Base-by-base conservation (phyloP, 1,284 basidiomycete genomes). In the Papiliotrema nemorosa region DNA sequence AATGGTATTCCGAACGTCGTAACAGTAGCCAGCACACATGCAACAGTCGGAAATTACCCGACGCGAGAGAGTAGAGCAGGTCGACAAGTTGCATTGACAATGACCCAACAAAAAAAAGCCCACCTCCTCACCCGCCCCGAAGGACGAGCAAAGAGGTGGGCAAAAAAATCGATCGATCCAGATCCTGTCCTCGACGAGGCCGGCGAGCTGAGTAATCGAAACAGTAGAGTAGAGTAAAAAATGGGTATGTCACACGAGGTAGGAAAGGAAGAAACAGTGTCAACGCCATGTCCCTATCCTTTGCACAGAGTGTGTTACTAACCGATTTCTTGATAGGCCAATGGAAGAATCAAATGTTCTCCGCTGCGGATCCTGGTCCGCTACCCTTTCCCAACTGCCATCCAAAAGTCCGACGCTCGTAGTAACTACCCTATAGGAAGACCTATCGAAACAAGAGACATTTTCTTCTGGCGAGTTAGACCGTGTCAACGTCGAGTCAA, bases 131-230 rank as follows among this genome's bases (percentile, higher is more conserved):
- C 29, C 26, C 34, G 33, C 29, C 48, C 48, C 48, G 48, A 49
- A 49, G 50, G 44, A 52, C 50, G 24, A 22, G 43, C 29, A 24
- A 21, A 37, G 14, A 14, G 29, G 37, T 47, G 44, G 50, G 50
- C 50, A 47, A 43, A 49, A 49, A 42, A 27, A 27, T 7, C 10
- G 50, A 5, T 24, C 25, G 13, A 26, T 39, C 26, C n/a, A 50
- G 24, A 27, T 21, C 42, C 49, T 50, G 43, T 37, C 37, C 49
- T 50, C 49, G 49, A 6, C 38, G 29, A 50, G 49, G 29, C 20
- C 49, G 12, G 49, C 31, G 43, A 38, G 25, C 49, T 50, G 43
- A 31, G 39, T 9, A 5, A 31, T 18, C 13, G 20, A 44, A 35
- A 27, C 10, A 26, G 13, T n/a, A 25, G 20, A 5, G 18, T 14